Evolutionary conservation across 2,329 filamentous ascomycete genomes (phyloP), one percentile per base, ranked within the genome.

Genomic region (Aphanocladium album): DNA sequence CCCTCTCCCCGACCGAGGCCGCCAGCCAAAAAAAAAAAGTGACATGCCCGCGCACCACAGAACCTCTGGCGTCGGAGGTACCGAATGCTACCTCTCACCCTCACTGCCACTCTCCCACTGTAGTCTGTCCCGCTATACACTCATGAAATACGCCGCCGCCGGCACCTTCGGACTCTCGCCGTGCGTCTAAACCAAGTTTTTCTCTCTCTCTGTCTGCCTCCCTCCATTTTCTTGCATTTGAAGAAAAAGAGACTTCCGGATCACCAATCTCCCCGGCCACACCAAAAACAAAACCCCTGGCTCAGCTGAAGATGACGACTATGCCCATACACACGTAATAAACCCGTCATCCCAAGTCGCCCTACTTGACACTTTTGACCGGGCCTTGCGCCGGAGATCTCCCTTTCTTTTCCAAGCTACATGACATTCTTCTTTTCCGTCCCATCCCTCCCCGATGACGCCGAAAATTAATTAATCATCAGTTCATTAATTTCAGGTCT

Each of bases 301-400:
- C 43, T 56, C 53, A 56, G 53, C 53, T 56, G 53, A 56, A 56
- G 25, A 46, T 47, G 53, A 47, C 53, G 41, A 35, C 4, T 19
- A 9, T 23, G 21, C 17, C 14, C 27, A 30, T 30, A 35, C 5
- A 35, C n/a, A 51, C 23, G 11, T 4, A 35, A 5, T 33, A 11
- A 12, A 16, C 21, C 43, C 35, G 53, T 25, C 53, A 56, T 56
- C 53, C 53, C 53, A 56, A 35, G 3, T 56, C 25, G 30, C 30
- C 30, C 30, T 30, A 9, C 2, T 27, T 33, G 6, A 7, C 49
- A n/a, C n/a, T n/a, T n/a, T n/a, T n/a, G n/a, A n/a, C n/a, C n/a
- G n/a, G n/a, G n/a, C n/a, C n/a, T n/a, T n/a, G n/a, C n/a, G 30
- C 30, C 30, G 30, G 17, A 41, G 51, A 54, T 54, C 21, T 16